Evolutionary conservation across 2,329 filamentous ascomycete genomes (phyloP).

Genomic region (Xylaria arbuscula): DNA sequence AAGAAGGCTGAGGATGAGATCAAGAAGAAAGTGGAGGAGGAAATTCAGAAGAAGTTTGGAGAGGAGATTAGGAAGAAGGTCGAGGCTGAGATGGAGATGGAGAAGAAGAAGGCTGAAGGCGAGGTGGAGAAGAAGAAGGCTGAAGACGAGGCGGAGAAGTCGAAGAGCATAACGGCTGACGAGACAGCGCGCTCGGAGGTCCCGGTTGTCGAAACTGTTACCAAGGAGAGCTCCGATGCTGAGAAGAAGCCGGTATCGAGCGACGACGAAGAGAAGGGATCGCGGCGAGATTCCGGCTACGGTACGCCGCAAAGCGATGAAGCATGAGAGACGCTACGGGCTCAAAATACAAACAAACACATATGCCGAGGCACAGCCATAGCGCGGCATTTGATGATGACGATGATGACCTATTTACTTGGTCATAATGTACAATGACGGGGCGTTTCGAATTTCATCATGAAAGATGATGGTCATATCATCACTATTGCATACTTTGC

Average conservation of each 20-base stretch:
- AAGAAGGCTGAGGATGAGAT: constrained; percentile 44
- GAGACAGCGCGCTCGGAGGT: neutral
- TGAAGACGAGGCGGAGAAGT: constrained; percentile 17
- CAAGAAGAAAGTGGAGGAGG: constrained; percentile 34
- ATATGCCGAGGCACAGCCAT: neutral
- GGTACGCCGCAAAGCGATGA: constrained; percentile 43
- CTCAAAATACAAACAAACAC: neutral
- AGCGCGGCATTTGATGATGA: neutral
- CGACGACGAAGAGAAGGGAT: constrained; percentile 11
- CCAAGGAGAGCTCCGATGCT: constrained; percentile 27
- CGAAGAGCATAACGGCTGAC: constrained; percentile 4
- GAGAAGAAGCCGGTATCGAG: constrained; percentile 21
- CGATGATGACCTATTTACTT: neutral
- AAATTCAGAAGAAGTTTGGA: constrained; percentile 26
- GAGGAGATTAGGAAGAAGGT: constrained; percentile 34
- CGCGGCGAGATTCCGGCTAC: constrained; percentile 44
- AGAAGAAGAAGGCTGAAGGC: constrained; percentile 20
- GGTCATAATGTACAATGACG: neutral
- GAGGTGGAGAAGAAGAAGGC: constrained; percentile 25
- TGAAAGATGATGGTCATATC: neutral
- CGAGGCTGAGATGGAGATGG: constrained; percentile 31
- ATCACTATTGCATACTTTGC: neutral
- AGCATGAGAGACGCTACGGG: constrained; percentile 28
- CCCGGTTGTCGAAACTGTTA: neutral
- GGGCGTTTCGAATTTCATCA: neutral